Evolutionary conservation across 1,284 basidiomycete genomes (phyloP), one percentile per base, ranked within the genome.

Genomic region (Athelia sp.): DNA sequence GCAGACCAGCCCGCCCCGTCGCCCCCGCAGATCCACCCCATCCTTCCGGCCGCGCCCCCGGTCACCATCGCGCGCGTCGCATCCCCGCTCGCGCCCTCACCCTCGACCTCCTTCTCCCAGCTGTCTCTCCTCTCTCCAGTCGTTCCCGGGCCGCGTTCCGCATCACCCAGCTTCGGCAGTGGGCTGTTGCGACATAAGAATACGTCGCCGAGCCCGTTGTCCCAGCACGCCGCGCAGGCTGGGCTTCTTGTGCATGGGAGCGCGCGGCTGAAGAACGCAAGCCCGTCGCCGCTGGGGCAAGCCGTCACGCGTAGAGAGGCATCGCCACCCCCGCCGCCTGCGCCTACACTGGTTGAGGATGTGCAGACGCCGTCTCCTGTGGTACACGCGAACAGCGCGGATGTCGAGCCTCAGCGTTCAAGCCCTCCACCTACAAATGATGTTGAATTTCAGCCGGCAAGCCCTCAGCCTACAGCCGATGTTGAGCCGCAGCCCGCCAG

Each of bases 21-120:
- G 54, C 74, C 72, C 4, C 66, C 70, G 6, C 60, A 63, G 8
- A 60, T 67, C 24, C 65, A 70, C 52, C 66, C 69, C 1, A 71
- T 66, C 4, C 67, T 68, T 15, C 52, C 68, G 40, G 26, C 13
- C 26, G 6, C 26, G 13, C 26, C 13, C 6, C 26, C 26, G 6
- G 13, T 29, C 26, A 6, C 26, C 26, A 29, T 6, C 26, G 26
- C 26, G 26, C 26, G 26, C 6, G 13, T 13, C 4, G 4, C 26
- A 4, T 29, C 26, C 26, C 26, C 26, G 6, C 26, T 45, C 19
- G 29, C 50, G 11, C 38, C 56, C 1, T 70, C 67, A 2, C 69
- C 69, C 6, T 62, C 66, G 2, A 53, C 58, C 2, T 61, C 60
- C 2, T 70, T 71, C 50, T 63, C 67, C 26, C 64, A 64, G 23